phyloP scores from a whole-genome alignment of 371 early-diverging fungal genomes.

The Syncephalis plumigaleata region DNA sequence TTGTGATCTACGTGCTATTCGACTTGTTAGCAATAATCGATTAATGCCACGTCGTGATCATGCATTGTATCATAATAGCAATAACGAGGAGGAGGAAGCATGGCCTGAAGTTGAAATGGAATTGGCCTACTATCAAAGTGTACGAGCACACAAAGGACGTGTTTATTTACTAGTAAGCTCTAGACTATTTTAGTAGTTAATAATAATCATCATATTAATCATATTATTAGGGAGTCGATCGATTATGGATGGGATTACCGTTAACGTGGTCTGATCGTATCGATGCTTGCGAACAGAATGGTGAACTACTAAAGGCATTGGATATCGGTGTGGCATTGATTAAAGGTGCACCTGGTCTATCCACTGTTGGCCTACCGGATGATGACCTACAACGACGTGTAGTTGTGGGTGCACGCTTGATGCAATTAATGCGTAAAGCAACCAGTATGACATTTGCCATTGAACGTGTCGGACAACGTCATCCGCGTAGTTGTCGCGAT shows the following conservation, averaged over 20 bases:
- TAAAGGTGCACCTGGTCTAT: slow-evolving; percentile 34
- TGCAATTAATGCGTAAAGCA: slow-evolving; percentile 52
- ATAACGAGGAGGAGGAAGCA: background rate
- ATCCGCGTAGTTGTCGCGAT: slow-evolving; percentile 19
- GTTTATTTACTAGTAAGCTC: slow-evolving; percentile 45
- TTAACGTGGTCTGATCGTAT: slow-evolving; percentile 64
- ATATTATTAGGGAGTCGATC: slow-evolving; percentile 31
- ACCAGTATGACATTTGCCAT: slow-evolving; percentile 39
- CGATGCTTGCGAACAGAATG: slow-evolving; percentile 42
- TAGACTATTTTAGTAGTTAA: background rate
- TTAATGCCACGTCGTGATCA: too few relatives aligned
- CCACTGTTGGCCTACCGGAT: slow-evolving; percentile 50
- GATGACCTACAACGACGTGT: slow-evolving; percentile 34
- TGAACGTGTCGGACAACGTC: slow-evolving; percentile 20
- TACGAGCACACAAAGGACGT: slow-evolving; percentile 45
- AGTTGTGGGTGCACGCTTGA: slow-evolving; percentile 40
- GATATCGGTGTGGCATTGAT: slow-evolving; percentile 44
- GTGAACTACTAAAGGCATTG: slow-evolving; percentile 54
- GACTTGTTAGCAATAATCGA: too few relatives aligned
- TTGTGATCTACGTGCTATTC: too few relatives aligned
- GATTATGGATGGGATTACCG: slow-evolving; percentile 41
- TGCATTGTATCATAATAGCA: too few relatives aligned
- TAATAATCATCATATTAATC: background rate
- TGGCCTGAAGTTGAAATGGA: slow-evolving; percentile 20
- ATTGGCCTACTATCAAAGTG: slow-evolving; percentile 51